Conservation (phyloP, 805 yeast genomes). For the Metschnikowia shivogae region DNA sequence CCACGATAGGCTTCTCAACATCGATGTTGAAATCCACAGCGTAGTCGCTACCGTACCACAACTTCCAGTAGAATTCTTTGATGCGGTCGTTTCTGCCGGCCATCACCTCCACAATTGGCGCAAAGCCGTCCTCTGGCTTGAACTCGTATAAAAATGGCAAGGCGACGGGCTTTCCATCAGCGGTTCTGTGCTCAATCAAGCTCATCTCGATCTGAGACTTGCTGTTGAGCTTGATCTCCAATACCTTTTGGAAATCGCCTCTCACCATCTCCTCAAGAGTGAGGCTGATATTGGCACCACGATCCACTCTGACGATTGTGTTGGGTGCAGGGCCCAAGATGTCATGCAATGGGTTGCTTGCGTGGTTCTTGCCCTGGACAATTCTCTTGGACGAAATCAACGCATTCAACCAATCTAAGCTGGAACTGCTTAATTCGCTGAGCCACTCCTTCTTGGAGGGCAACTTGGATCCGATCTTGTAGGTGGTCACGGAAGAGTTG, state of each 20-base stretch:
- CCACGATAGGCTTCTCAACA: conserved; percentile 66
- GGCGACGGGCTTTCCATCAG: conserved; percentile 67
- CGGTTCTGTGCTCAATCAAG: conserved; percentile 85
- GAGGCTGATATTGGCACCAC: conserved; percentile 54
- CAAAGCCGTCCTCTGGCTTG: conserved; percentile 85
- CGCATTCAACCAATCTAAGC: conserved; percentile 87
- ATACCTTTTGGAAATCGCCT: conserved; percentile 65
- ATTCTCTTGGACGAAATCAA: conserved; percentile 72
- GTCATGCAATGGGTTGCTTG: conserved; percentile 72
- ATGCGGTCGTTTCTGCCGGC: conserved; percentile 89
- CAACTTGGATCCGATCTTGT: conserved; percentile 35
- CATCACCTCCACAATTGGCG: conserved; percentile 89
- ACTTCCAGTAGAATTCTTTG: conserved; percentile 94
- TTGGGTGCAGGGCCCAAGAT: conserved; percentile 71
- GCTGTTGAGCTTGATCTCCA: conserved; percentile 52
- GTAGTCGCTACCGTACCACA: conserved; percentile 75
- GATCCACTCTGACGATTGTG: conserved; percentile 55
- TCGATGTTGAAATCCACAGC: conserved; percentile 68
- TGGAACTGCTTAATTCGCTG: conserved; percentile 71
- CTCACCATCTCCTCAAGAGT: conserved; percentile 67
- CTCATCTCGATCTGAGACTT: conserved; percentile 58
- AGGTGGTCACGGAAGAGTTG: conserved; percentile 27
- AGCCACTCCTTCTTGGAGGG: conserved; percentile 58
- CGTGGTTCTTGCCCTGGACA: conserved; percentile 82
- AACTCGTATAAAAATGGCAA: conserved; percentile 76